Percentiles rank a stretch among this genome's conserved stretches.
phyloP scores from a whole-genome alignment of 371 early-diverging fungal species.

The Coemansia sp. region DNA sequence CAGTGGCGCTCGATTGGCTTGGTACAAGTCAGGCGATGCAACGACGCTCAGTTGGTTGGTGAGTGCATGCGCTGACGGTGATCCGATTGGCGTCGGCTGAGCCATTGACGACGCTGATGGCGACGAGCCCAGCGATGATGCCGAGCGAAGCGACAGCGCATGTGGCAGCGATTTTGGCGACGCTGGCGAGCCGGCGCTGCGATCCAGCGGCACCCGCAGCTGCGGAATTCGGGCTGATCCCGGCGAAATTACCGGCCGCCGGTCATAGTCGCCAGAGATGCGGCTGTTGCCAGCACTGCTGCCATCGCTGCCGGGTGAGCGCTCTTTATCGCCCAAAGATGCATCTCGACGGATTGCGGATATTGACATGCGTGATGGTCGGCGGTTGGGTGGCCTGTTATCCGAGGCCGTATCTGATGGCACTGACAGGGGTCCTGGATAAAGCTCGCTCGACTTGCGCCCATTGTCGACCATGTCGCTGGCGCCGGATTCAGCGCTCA shows the following conservation, averaged over 20 bases:
- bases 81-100: slow-evolving; percentile 26
- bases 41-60: slow-evolving; percentile 17
- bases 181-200: slow-evolving; percentile 11
- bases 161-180: slow-evolving; percentile 39
- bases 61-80: slow-evolving; percentile 18
- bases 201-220: slow-evolving; percentile 18
- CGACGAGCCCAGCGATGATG: slow-evolving; percentile 32
- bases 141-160: slow-evolving; percentile 23
- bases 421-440: slow-evolving; percentile 4
- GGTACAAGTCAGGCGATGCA: slow-evolving; percentile 12
- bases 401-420: slow-evolving; percentile 2
- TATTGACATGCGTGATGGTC: slow-evolving; percentile 9
- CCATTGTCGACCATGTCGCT: neutral
- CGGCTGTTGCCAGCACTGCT: neutral
- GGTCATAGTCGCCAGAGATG: slow-evolving; percentile 2
- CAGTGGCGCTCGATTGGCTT: neutral
- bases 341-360: neutral
- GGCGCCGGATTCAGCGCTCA: neutral
- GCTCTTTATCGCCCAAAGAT: neutral
- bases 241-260: slow-evolving; percentile 4
- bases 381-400: neutral
- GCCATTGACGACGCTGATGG: slow-evolving; percentile 24
- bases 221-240: slow-evolving; percentile 16
- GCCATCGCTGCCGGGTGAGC: neutral
- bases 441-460: neutral